phyloP scores from a whole-genome alignment of 2,329 filamentous ascomycete genomes.

The Stemphylium beticola region DNA sequence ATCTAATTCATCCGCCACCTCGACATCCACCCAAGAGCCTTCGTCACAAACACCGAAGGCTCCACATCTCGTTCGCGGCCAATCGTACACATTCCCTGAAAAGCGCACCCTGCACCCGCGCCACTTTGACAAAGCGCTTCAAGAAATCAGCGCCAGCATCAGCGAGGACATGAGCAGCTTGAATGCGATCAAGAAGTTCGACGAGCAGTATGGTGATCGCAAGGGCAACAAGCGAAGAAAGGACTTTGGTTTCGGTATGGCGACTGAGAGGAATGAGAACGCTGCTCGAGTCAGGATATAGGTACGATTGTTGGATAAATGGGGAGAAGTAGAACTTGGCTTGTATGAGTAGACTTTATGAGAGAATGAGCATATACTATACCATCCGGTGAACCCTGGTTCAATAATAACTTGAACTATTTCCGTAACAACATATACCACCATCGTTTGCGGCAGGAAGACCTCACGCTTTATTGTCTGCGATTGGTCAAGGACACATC shows the following conservation, averaged over 20 bases:
- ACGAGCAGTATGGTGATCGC: slow-evolving; percentile 90
- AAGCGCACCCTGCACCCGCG: slow-evolving; percentile 67
- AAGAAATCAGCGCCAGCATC: slow-evolving; percentile 90
- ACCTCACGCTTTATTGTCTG: too few species aligned
- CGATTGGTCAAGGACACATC: too few species aligned
- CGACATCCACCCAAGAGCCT: background rate
- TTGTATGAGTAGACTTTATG: too few species aligned
- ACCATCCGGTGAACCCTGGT: background rate
- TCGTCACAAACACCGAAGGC: slow-evolving; percentile 24
- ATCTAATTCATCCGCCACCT: background rate
- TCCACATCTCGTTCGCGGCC: slow-evolving; percentile 40
- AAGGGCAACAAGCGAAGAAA: slow-evolving; percentile 69
- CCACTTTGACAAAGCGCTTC: slow-evolving; percentile 86
- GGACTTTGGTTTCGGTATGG: slow-evolving; percentile 58
- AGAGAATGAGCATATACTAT: background rate
- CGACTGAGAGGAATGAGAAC: slow-evolving; percentile 36
- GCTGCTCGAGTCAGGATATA: slow-evolving; percentile 41
- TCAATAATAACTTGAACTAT: too few species aligned
- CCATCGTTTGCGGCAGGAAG: too few species aligned
- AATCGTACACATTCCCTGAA: slow-evolving; percentile 68
- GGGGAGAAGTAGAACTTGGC: too few species aligned
- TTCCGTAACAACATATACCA: too few species aligned
- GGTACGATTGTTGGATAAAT: background rate
- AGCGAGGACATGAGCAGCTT: slow-evolving; percentile 91
- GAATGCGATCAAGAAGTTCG: slow-evolving; percentile 88